Evolutionary conservation across 352 stramenopile genomes (phyloP), one percentile per base, ranked within the genome.

Genomic region (Phytophthora syringae): DNA sequence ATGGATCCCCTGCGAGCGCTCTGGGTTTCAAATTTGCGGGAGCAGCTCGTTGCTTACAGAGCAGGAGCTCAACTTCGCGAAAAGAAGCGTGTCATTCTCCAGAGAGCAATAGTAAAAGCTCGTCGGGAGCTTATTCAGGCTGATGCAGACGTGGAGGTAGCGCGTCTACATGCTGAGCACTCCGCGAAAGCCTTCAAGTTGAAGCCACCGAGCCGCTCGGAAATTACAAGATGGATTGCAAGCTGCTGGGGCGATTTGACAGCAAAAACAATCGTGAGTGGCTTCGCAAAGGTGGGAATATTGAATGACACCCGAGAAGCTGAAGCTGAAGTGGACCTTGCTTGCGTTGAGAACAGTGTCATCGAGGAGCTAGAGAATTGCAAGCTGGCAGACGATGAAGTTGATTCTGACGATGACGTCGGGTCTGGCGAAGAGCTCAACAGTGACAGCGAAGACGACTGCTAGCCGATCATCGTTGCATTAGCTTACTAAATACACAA

Each of bases 161-260:
- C 32, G 7, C 3, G 32, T 13, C 32, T 39, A 16, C 32, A 16
- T 16, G 6, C 7, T 2, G 12, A 10, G 12, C 3, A 52, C n/a
- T 3, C 25, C n/a, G 15, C 37, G 37, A 5, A 36, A 2, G 3
- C 25, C 12, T 52, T 39, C 16, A 52, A 52, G 12, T 37, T 39
- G 24, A 52, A 39, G 44, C 44, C 44, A 24, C 12, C 16, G 5
- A 52, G 44, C 10, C 24, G 44, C 4, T 10, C 24, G 4, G 44
- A 37, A 3, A 39, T 39, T 22, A 52, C 25, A 15, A 13, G 16
- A 2, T 52, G 44, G 44, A 24, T 52, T 1, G 30, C 22, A 3
- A 52, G 37, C 5, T 52, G 44, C 25, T 52, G 44, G 44, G 6
- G 21, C n/a, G 43, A 50, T 34, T 10, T 50, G 22, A 34, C 22